Evolutionary conservation across 2,329 filamentous ascomycete genomes (phyloP).

Genomic region (Arthrobotrys iridis): DNA sequence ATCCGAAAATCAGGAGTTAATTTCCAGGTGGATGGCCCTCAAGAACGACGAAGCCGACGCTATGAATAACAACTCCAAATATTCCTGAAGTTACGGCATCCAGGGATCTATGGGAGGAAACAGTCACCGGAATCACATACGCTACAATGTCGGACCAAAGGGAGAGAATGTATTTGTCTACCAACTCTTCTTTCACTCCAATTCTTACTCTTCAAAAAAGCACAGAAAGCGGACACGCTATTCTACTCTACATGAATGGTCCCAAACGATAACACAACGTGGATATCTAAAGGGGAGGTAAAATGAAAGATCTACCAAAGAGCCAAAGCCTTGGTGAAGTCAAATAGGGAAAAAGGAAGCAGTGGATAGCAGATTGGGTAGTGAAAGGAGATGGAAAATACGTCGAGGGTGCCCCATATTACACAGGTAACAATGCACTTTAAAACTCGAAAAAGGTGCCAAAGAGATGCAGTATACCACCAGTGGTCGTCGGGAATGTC

Average conservation of each 20-base stretch:
- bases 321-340: constrained; percentile 28
- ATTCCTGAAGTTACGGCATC: constrained; percentile 60
- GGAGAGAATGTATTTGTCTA: neutral
- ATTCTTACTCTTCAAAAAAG: neutral
- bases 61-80: constrained; percentile 75
- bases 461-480: constrained; percentile 10
- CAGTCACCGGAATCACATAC: neutral
- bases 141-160: neutral
- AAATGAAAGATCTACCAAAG: constrained; percentile 24
- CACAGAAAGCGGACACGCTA: constrained; percentile 17
- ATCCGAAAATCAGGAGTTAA: constrained; percentile 85
- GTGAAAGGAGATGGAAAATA: constrained; percentile 2
- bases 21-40: constrained; percentile 89
- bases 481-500: constrained; percentile 2
- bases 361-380: neutral
- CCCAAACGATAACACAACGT: constrained; percentile 9
- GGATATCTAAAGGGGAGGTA: constrained; percentile 9
- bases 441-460: neutral
- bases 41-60: constrained; percentile 86
- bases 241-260: constrained; percentile 48
- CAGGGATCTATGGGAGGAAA: neutral
- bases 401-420: neutral
- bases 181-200: neutral
- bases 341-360: neutral
- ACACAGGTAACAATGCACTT: constrained; percentile 19